phyloP scores from a whole-genome alignment of 2,329 filamentous ascomycete species.

The Orbilia brochopaga region DNA sequence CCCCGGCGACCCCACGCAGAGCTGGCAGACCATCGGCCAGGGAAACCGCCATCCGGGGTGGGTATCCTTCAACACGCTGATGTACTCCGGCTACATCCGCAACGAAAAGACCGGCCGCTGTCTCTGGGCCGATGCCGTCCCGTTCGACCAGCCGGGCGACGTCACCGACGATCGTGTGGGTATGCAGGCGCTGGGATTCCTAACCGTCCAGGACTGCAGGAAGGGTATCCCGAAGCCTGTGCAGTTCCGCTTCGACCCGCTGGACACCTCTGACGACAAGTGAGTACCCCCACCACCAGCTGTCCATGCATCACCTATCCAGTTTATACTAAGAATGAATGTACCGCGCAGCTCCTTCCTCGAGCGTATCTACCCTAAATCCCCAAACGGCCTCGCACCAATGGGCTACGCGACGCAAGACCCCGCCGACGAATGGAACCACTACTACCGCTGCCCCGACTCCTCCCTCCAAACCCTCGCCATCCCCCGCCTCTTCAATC shows the following conservation, averaged over 20 bases:
- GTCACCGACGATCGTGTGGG: not conserved
- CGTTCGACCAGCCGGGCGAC: not conserved
- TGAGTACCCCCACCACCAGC: not conserved
- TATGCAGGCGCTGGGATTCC: not conserved
- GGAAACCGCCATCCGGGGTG: not conserved
- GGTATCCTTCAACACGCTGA: not conserved
- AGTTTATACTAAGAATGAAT: too few species aligned
- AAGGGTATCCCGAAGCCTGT: too few species aligned
- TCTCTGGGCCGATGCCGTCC: not conserved
- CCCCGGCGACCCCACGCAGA: not conserved
- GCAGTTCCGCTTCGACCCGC: not conserved
- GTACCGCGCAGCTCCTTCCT: not conserved
- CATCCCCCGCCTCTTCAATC: not conserved
- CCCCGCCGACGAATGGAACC: not conserved
- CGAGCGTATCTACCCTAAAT: not conserved
- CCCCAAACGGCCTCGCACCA: not conserved
- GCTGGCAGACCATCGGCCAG: not conserved
- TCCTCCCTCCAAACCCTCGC: not conserved
- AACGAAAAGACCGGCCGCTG: not conserved
- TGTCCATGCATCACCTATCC: not conserved
- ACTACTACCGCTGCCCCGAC: not conserved
- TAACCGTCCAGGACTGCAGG: not conserved
- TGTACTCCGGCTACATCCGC: not conserved
- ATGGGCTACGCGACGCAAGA: not conserved
- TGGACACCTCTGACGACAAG: not conserved